phyloP scores from a whole-genome alignment of 1,284 basidiomycete species.

The Ganoderma sinense region DNA sequence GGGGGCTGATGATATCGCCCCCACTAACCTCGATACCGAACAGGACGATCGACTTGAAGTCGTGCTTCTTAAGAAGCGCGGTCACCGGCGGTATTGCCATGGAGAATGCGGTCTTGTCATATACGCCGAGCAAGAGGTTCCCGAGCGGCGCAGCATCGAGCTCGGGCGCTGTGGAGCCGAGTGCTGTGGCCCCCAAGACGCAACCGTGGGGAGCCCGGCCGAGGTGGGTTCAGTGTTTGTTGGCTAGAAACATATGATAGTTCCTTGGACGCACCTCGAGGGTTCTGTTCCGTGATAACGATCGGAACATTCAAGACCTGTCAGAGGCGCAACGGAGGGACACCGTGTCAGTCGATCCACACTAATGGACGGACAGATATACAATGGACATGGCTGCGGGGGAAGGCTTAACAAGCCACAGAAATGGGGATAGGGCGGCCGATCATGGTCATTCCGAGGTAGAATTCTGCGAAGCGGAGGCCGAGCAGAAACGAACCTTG shows the following conservation, averaged over 20 bases:
- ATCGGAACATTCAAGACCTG: conserved; percentile 76
- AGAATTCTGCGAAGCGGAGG: not conserved
- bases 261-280: conserved; percentile 59
- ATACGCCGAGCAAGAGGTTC: conserved; percentile 62
- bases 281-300: conserved; percentile 86
- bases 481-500: conserved; percentile 51
- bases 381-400: not conserved
- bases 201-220: not conserved
- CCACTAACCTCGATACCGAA: conserved; percentile 84
- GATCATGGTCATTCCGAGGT: not conserved
- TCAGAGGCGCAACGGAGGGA: conserved; percentile 1
- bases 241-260: not conserved
- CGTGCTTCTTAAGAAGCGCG: conserved; percentile 55
- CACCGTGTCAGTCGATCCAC: conserved; percentile 5
- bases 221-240: not conserved
- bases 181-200: conserved; percentile 50
- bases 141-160: conserved; percentile 68
- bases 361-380: not conserved
- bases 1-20: conserved; percentile 13
- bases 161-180: conserved; percentile 76
- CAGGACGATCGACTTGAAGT: conserved; percentile 71
- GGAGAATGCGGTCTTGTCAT: conserved; percentile 83
- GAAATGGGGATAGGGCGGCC: not conserved
- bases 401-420: not conserved
- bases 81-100: conserved; percentile 81